These are phyloP conservation scores for Apophysomyces sp. DNA, from an alignment of 371 early-diverging fungal genomes.

Conservation along the genomic window DNA sequence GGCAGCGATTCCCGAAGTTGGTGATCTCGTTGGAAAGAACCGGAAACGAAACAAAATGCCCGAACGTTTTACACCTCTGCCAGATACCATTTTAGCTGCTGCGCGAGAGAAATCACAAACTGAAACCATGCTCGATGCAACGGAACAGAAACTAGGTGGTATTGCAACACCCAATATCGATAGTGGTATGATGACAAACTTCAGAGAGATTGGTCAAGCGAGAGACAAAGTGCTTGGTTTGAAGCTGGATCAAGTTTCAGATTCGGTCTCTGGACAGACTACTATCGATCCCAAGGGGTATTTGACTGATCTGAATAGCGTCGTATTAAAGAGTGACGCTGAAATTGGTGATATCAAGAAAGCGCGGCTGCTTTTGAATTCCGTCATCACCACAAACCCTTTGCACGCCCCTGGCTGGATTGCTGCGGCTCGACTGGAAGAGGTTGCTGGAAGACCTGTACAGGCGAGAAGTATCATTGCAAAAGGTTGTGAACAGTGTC, in stretches of 20 bases:
- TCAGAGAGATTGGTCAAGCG: slow-evolving; percentile 93
- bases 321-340: slow-evolving; percentile 79
- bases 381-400: slow-evolving; percentile 91
- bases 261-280: slow-evolving; percentile 77
- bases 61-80: slow-evolving; percentile 79
- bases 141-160: slow-evolving; percentile 50
- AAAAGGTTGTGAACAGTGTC: slow-evolving; percentile 93
- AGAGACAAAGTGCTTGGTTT: slow-evolving; percentile 86
- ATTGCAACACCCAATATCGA: slow-evolving; percentile 47
- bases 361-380: slow-evolving; percentile 84
- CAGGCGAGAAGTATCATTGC: slow-evolving; percentile 86
- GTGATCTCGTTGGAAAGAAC: slow-evolving; percentile 84
- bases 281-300: slow-evolving; percentile 95
- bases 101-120: slow-evolving; percentile 56
- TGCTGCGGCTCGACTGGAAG: slow-evolving; percentile 95
- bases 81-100: slow-evolving; percentile 81
- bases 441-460: slow-evolving; percentile 82
- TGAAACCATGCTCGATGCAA: slow-evolving; percentile 58
- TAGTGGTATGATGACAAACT: slow-evolving; percentile 76
- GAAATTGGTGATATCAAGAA: slow-evolving; percentile 95
- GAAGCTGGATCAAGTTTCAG: slow-evolving; percentile 82
- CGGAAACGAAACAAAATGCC: slow-evolving; percentile 64
- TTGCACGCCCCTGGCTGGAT: slow-evolving; percentile 98
- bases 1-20: slow-evolving; percentile 91
- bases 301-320: slow-evolving; percentile 87